Conservation (phyloP, 257 asterid genomes). For the Hygrophila difformis region DNA sequence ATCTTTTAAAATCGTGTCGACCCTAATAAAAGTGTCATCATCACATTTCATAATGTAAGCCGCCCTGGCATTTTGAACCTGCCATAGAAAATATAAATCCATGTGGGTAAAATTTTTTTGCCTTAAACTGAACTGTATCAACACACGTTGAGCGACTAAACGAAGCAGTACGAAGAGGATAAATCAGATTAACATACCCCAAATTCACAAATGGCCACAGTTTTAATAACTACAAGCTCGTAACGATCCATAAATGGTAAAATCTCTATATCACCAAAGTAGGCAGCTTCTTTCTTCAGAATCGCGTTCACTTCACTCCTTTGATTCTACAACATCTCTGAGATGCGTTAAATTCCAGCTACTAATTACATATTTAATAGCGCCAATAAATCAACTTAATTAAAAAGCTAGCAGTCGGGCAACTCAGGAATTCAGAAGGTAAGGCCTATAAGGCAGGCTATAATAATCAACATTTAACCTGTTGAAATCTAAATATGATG, state of each 20-base stretch:
- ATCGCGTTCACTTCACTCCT: slow-evolving; percentile 71
- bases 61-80: slow-evolving; percentile 60
- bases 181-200: too few species aligned
- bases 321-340: too few species aligned
- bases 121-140: too few species aligned
- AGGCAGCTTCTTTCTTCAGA: slow-evolving; percentile 82
- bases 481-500: too few species aligned
- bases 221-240: slow-evolving; percentile 90
- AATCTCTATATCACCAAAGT: slow-evolving; percentile 81
- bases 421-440: too few species aligned
- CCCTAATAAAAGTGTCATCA: slow-evolving; percentile 86
- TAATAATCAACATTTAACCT: too few species aligned
- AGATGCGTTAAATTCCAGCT: too few species aligned
- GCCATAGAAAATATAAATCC: slow-evolving; percentile 21
- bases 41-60: slow-evolving; percentile 89
- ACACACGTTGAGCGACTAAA: background rate
- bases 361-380: too few species aligned
- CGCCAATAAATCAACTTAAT: too few species aligned
- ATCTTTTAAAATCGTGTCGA: slow-evolving; percentile 63
- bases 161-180: slow-evolving; percentile 22
- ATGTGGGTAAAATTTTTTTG: background rate
- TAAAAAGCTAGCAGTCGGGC: too few species aligned
- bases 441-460: too few species aligned
- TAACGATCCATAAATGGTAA: slow-evolving; percentile 88
- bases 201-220: slow-evolving; percentile 85